Percentiles rank a stretch among this genome's conserved stretches.
Evolutionary conservation across 768 basidiomycete species (phyloP).

Genomic region (Trametes meyenii): DNA sequence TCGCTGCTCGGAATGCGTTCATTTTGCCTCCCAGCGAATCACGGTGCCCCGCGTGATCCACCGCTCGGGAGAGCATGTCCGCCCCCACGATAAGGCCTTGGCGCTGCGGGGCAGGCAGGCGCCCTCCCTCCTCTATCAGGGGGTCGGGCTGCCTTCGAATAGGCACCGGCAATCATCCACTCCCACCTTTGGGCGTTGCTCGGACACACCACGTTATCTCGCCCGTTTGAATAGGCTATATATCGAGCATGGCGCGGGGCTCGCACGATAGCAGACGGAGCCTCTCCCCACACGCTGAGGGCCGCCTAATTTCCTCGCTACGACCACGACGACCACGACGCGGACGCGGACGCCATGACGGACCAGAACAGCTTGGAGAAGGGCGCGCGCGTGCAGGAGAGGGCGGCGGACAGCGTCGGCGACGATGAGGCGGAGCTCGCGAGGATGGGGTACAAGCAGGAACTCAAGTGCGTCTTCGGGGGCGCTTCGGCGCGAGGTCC

Average conservation of each 20-base stretch:
- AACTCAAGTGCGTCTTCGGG: slow-evolving; percentile 51
- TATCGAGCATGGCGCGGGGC: not conserved
- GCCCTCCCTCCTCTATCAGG: not conserved
- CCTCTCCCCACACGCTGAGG: not conserved
- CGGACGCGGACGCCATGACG: slow-evolving; percentile 1
- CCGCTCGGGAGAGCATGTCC: not conserved
- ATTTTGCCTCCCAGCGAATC: not conserved
- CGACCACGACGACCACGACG: not conserved
- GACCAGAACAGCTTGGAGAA: slow-evolving; percentile 19
- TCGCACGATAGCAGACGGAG: not conserved
- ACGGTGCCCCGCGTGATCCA: not conserved
- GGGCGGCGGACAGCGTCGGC: not conserved
- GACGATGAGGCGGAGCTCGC: slow-evolving; percentile 65
- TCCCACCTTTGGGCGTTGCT: slow-evolving; percentile 5
- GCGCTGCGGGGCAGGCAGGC: slow-evolving; percentile 1
- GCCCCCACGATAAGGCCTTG: slow-evolving; percentile 2
- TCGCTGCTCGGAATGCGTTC: no score
- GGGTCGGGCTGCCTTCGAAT: not conserved
- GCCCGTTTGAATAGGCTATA: slow-evolving; percentile 1
- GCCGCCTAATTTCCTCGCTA: not conserved
- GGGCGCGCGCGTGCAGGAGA: slow-evolving; percentile 3
- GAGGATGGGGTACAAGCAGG: slow-evolving; percentile 74
- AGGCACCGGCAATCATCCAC: slow-evolving; percentile 3
- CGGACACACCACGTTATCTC: slow-evolving; percentile 3
- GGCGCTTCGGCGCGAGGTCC: not conserved